Conservation (phyloP, 1,139 yeast genomes). For the Debaryomyces coudertii region DNA sequence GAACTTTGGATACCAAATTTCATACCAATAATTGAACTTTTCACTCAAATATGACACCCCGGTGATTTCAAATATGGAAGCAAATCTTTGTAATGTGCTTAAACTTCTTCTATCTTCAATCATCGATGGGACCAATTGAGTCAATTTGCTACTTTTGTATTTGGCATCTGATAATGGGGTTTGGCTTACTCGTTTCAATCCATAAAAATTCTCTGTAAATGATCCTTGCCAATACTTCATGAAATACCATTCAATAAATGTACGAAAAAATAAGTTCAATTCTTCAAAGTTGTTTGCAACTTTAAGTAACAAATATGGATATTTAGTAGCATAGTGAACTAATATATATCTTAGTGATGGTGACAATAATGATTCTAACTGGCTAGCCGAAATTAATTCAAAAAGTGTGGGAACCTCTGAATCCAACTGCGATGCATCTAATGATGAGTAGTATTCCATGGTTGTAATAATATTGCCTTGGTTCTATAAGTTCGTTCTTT, state of each 20-base stretch:
- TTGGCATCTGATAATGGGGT: constrained; percentile 38
- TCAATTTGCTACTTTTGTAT: constrained; percentile 37
- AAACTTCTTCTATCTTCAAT: constrained; percentile 61
- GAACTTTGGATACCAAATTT: constrained; percentile 61
- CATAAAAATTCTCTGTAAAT: constrained; percentile 91
- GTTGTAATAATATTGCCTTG: background rate
- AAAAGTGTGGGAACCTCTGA: constrained; percentile 79
- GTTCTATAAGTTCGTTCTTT: background rate
- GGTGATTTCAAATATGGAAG: constrained; percentile 64
- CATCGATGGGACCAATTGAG: constrained; percentile 50
- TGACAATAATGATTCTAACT: constrained; percentile 73
- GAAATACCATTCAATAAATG: constrained; percentile 74
- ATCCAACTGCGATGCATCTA: constrained; percentile 76
- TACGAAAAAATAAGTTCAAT: constrained; percentile 62
- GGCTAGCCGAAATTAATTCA: constrained; percentile 80
- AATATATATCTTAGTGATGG: constrained; percentile 83
- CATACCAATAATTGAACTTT: constrained; percentile 69
- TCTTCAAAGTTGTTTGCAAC: constrained; percentile 78
- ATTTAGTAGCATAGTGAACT: constrained; percentile 77
- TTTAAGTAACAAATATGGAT: constrained; percentile 69
- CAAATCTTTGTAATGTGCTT: constrained; percentile 55
- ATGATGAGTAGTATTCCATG: constrained; percentile 84
- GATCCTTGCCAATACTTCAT: constrained; percentile 78
- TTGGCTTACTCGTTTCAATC: constrained; percentile 66
- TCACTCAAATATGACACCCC: constrained; percentile 71